Evolutionary conservation across 2,329 filamentous ascomycete species (phyloP), one percentile per base, ranked within the genome.

Genomic region (Didymella glomerata): DNA sequence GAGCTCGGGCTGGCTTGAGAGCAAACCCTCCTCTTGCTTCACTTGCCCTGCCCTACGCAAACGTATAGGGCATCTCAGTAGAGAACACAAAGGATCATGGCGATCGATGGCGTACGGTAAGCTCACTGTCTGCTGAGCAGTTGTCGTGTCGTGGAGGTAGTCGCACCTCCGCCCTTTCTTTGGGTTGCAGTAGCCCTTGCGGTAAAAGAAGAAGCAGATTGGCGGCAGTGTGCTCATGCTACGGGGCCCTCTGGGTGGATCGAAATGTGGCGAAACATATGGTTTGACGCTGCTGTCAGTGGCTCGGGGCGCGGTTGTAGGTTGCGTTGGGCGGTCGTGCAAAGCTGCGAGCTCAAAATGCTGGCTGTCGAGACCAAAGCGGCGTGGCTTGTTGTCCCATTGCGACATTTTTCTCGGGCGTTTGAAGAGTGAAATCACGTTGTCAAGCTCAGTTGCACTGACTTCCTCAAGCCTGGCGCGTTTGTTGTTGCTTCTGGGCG

Each of bases 171-270:
- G 24, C 7, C 34, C 36, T 9, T 13, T 52, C 13, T 46, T 63
- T 9, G 61, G 63, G 1, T 20, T 52, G 45, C 68, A 72, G 20
- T 47, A 47, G 16, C 68, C 65, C 27, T 66, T 54, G 47, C 71
- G 70, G 40, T 70, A 71, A 59, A 59, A 70, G 50, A 60, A 61
- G 57, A 69, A 72, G 49, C 68, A 71, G 41, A 68, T 60, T 10
- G 32, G 36, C 13, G 54, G 16, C 25, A 27, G 4, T 13, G 20
- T 18, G 6, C 20, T 41, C 38, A 47, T 50, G 13, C 24, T 22
- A 1, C 53, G 54, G 45, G 49, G 46, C n/a, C 52, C 50, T 34
- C 30, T 55, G 3, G 61, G 57, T 3, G 48, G 36, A 30, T 55
- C 32, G 10, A 55, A 53, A 16, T 48, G 9, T 2, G 20, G 40